Evolutionary conservation across 164 flowering plant genomes (phyloP), one percentile per base, ranked within the genome.

Genomic region (Sextonia rubra): DNA sequence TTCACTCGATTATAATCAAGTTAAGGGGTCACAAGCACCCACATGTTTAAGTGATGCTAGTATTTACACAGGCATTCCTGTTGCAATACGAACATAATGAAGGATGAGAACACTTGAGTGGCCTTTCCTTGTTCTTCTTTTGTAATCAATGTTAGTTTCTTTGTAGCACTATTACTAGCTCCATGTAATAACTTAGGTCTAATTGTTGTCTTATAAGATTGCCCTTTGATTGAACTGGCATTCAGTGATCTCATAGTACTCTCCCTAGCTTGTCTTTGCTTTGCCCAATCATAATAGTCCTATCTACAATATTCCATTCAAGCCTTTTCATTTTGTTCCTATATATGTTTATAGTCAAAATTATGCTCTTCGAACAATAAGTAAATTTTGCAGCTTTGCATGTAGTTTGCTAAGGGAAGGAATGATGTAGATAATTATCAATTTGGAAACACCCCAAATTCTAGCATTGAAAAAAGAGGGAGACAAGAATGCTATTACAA

Each of bases 351-450:
- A 11, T 15, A 52, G 12, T 52, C 17, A 52, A 52, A 47, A 3
- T 52, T 52, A 52, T 52, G 58, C n/a, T 14, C n/a, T 61, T 27
- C 80, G 82, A 70, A 84, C 80, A 15, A 48, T 32, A 5, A 55
- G 14, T 71, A 69, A 3, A 60, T 71, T 47, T 60, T 85, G 77
- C 94, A 92, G 98, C 22, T 94, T 80, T 75, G 88, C 99, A 15
- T 92, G 93, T 83, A 91, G 99, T 80, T 86, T 94, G 86, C 94
- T 94, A 44, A 83, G 99, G 78, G 94, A 88, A 86, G 98, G 90
- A 74, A 92, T 94, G 99, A 85, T 79, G 78, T 98, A 94, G 79
- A 91, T 92, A 60, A 81, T 86, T 62, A 85, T 94, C 72, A 86
- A 52, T 80, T 80, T 90, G 78, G 99, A 92, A 49, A 71, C 76